Evolutionary conservation across 1,284 basidiomycete species (phyloP).

Genomic region (Puccinia brachypodii): DNA sequence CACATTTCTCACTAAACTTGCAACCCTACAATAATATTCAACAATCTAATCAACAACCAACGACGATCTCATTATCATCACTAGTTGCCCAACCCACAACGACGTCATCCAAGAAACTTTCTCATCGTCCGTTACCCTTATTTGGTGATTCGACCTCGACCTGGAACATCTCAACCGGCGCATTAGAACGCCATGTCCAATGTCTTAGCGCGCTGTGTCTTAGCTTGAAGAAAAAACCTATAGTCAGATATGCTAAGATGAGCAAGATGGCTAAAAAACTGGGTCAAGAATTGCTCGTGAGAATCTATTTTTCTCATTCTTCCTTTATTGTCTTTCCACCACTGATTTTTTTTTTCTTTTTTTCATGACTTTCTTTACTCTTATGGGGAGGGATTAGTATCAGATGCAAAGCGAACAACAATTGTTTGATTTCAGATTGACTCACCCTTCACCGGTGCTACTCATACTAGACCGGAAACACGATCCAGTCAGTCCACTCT

Average conservation of each 20-base stretch:
- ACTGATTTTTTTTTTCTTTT: constrained; percentile 70
- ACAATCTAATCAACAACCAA: constrained; percentile 60
- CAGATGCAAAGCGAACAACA: constrained; percentile 59
- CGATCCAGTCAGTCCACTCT: constrained; percentile 95
- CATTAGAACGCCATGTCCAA: constrained; percentile 74
- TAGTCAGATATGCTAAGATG: constrained; percentile 91
- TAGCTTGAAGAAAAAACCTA: constrained; percentile 91
- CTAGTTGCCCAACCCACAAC: constrained; percentile 48
- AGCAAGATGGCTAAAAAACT: constrained; percentile 86
- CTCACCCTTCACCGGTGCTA: constrained; percentile 62
- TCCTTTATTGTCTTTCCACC: constrained; percentile 73
- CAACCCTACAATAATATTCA: constrained; percentile 50
- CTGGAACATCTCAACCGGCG: constrained; percentile 61
- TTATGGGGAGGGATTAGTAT: constrained; percentile 49
- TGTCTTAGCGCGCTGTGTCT: constrained; percentile 84
- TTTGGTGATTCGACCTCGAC: constrained; percentile 52
- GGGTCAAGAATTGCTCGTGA: constrained; percentile 78
- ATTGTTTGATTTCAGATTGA: constrained; percentile 62
- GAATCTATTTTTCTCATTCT: constrained; percentile 55
- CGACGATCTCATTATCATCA: constrained; percentile 58
- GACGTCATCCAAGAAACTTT: constrained; percentile 65
- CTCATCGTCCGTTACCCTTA: constrained; percentile 62
- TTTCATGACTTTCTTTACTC: too few relatives aligned
- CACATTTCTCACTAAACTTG: constrained; percentile 76
- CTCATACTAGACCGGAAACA: constrained; percentile 78